Evolutionary conservation across 139 green algal species (phyloP), one percentile per base, ranked within the genome.

Genomic region (Chlamydomonas sphaeroides): DNA sequence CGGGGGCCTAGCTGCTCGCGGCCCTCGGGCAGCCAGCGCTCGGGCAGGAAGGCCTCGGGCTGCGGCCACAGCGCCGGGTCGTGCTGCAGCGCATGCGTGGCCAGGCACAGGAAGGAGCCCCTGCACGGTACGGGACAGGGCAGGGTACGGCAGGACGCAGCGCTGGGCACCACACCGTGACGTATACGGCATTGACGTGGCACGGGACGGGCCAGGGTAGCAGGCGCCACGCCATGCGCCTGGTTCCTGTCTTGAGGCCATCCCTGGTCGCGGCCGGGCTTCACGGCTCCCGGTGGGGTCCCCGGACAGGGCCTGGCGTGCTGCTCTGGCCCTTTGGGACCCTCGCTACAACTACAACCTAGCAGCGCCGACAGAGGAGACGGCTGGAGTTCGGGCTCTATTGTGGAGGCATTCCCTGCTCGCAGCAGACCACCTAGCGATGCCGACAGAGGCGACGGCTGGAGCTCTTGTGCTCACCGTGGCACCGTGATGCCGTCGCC

Each of bases 11-110:
- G 25, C 15, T 5, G 20, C 18, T 32, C 45, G 68, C 48, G 45
- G 32, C 23, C 38, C 38, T 28, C 38, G 21, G 74, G 35, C 75
- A 88, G 42, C 59, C 84, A 88, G 33, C 83, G 51, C 75, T 88
- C 75, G 23, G 83, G 83, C 1, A 30, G 42, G 74, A 88, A 88
- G 36, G 38, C 49, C 35, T 88, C 75, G 33, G 66, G 75, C 23
- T 84, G 7, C 28, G 70, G 62, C 75, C 83, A 87, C n/a, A 68
- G 23, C 5, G 45, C 33, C 18, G 81, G 71, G 51, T 86, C 69
- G 41, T 73, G 75, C 39, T 65, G 42, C 20, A 72, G 0, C 23
- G 49, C 48, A 45, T 73, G 48, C 17, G 41, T 82, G 42, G 75
- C 38, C 41, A 82, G 38, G 1, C 4, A 36, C 32, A 82, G 6